Evolutionary conservation across 495 filamentous ascomycete genomes (phyloP).

Genomic region (Parathielavia appendiculata): DNA sequence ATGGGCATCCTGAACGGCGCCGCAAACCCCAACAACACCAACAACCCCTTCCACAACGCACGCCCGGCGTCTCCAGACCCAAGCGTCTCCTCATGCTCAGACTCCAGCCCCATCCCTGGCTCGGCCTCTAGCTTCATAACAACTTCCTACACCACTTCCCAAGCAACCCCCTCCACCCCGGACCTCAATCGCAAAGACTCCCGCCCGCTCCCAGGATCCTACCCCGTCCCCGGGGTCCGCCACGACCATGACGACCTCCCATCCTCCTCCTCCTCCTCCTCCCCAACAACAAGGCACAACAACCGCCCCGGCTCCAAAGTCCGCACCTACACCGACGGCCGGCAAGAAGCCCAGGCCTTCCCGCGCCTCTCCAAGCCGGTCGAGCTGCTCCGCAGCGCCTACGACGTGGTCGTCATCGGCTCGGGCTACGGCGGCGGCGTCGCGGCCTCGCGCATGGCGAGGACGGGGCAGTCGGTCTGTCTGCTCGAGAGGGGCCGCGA

Average conservation of each 20-base stretch:
- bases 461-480: conserved; percentile 56
- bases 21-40: conserved; percentile 2
- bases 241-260: conserved; percentile 27
- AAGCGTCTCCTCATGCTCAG: neutral
- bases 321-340: conserved; percentile 41
- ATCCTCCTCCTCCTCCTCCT: conserved; percentile 22
- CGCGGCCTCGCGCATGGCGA: conserved; percentile 59
- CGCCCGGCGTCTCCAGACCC: conserved; percentile 16
- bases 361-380: conserved; percentile 54
- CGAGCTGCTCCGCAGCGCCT: conserved; percentile 50
- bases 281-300: neutral
- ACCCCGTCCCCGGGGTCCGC: conserved; percentile 24
- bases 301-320: conserved; percentile 30
- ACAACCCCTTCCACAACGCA: conserved; percentile 2
- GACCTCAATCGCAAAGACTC: conserved; percentile 2
- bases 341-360: conserved; percentile 30
- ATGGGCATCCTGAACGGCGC: conserved; percentile 10
- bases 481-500: conserved; percentile 60
- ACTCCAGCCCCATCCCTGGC: neutral
- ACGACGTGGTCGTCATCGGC: conserved; percentile 62
- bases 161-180: neutral
- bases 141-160: conserved; percentile 5
- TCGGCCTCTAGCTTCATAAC: conserved; percentile 9
- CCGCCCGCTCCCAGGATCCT: conserved; percentile 14
- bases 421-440: conserved; percentile 66